Conservation (phyloP, 2,329 filamentous ascomycete species). For the Ophiostoma novo-ulmi region DNA sequence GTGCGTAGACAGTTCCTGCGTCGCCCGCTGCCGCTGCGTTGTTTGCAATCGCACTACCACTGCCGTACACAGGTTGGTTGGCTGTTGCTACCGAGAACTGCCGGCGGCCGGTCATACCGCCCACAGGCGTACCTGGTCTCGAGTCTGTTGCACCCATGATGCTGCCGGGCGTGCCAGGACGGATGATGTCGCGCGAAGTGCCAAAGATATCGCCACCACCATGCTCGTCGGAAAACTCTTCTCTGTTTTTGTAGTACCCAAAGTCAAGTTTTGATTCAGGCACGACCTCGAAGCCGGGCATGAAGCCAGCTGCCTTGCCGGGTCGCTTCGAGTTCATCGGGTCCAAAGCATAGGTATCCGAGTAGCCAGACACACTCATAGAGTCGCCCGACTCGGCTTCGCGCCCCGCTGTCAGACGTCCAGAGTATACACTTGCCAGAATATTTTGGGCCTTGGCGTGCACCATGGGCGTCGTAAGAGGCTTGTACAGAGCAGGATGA, state of each 20-base stretch:
- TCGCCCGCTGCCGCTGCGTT: constrained; percentile 12
- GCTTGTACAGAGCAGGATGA: constrained; percentile 83
- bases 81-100: constrained; percentile 25
- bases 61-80: constrained; percentile 14
- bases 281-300: constrained; percentile 84
- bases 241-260: constrained; percentile 82
- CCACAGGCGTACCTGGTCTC: constrained; percentile 47
- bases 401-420: constrained; percentile 65
- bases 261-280: constrained; percentile 83
- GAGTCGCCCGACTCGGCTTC: constrained; percentile 53
- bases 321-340: constrained; percentile 66
- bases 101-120: constrained; percentile 34
- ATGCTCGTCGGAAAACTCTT: constrained; percentile 81
- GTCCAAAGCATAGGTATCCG: constrained; percentile 74
- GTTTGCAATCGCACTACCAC: constrained; percentile 7
- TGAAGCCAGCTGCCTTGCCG: constrained; percentile 32
- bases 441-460: constrained; percentile 84
- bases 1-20: constrained; percentile 25
- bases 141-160: constrained; percentile 42
- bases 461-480: constrained; percentile 91
- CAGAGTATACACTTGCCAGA: constrained; percentile 78
- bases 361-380: constrained; percentile 64
- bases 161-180: constrained; percentile 59
- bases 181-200: constrained; percentile 51
- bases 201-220: constrained; percentile 71